Base-by-base conservation (phyloP, 495 filamentous ascomycete species). In the Xylaria venustula region DNA sequence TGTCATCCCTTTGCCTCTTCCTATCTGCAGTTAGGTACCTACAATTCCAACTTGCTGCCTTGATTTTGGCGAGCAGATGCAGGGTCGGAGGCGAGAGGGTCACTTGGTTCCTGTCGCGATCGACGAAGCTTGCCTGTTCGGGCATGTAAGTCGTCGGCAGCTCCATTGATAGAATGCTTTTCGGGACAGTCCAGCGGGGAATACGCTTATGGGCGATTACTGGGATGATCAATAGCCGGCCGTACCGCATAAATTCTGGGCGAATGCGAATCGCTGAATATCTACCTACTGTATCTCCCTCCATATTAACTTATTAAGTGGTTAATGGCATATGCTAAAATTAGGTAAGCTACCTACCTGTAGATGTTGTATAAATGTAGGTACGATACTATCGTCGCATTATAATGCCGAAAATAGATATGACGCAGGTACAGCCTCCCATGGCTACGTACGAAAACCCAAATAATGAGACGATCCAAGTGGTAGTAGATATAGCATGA, bases 31-130 rank as follows among this genome's bases (percentile, higher is more conserved):
- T 55, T 30, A 22, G 52, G 40, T 40, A n/a, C n/a, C n/a, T n/a
- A 55, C 32, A 34, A 55, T 32, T 12, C 53, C 53, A 20, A 41
- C 25, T 40, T 55, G 22, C 17, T 42, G 36, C 51, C 51, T 54
- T 54, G 36, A 54, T 54, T 54, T 54, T 28, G 0, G 22, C 7
- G 2, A 19, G n/a, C 19, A 25, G 19, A 34, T 34, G 15, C 51
- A 14, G 15, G 22, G 11, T 26, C 22, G 22, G 51, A 54, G 51
- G 32, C 25, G 9, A 20, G 19, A 23, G 23, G 51, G 51, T 54
- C 51, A 54, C 36, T 54, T 42, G 51, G 51, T 54, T 54, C 51
- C 51, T 54, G 51, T 54, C 51, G 49, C 30, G 51, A 54, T 54
- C 36, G 36, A 54, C 51, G 36, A 3, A 54, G 51, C 51, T 54